Evolutionary conservation across 305 asterid genomes (phyloP).

Genomic region (Ilex paraguariensis): DNA sequence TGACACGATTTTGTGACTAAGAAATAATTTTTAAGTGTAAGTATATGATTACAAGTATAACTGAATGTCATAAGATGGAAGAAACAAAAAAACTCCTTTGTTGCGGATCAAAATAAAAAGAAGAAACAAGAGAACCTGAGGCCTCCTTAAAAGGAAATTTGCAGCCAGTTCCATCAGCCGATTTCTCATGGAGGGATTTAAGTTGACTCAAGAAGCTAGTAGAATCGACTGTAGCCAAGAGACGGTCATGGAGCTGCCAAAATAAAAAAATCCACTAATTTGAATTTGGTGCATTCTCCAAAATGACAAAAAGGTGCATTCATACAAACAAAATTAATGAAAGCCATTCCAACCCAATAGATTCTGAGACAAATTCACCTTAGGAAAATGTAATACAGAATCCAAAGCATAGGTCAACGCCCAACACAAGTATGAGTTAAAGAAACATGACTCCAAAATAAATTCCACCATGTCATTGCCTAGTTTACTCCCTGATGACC

Average conservation of each 20-base stretch:
- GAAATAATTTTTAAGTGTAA: too few species aligned
- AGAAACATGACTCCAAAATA: too few species aligned
- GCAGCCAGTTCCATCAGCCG: slow-evolving; percentile 16
- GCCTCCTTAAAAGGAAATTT: slow-evolving; percentile 66
- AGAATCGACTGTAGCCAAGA: slow-evolving; percentile 51
- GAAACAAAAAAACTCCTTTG: not conserved
- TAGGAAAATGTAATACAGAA: too few species aligned
- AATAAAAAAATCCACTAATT: not conserved
- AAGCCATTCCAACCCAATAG: not conserved
- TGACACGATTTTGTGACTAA: too few species aligned
- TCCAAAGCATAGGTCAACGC: too few species aligned
- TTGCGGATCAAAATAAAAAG: not conserved
- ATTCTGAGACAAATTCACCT: too few species aligned
- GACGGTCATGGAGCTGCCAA: slow-evolving; percentile 70
- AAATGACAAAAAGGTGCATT: too few species aligned
- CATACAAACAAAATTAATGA: not conserved
- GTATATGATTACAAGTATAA: too few species aligned
- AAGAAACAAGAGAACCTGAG: slow-evolving; percentile 42
- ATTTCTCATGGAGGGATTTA: slow-evolving; percentile 35
- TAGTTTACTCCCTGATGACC: too few species aligned
- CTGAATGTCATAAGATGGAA: not conserved
- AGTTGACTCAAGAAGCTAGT: slow-evolving; percentile 57
- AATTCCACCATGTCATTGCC: too few species aligned
- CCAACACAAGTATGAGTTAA: too few species aligned
- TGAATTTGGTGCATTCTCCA: not conserved